Percentiles rank a stretch among this genome's conserved stretches.
phyloP scores from a whole-genome alignment of 345 rosid species.

The Ceriops tagal region DNA sequence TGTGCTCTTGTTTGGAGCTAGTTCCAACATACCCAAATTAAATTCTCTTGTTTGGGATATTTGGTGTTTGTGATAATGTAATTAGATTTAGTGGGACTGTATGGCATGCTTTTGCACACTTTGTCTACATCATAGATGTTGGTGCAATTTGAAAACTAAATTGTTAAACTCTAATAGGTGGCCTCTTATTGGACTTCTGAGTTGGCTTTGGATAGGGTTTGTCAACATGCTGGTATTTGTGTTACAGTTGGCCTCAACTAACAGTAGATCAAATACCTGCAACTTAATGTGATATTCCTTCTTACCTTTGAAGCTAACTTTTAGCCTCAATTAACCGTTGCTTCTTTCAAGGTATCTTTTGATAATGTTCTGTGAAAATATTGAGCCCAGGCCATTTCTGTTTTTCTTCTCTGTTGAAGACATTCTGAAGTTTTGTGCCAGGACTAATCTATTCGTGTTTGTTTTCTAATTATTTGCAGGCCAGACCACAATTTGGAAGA shows the following conservation, averaged over 20 bases:
- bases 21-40: neutral
- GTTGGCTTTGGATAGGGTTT: neutral
- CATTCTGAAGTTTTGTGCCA: neutral
- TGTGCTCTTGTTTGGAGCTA: neutral
- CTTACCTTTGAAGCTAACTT: no score
- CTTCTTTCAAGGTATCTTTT: neutral
- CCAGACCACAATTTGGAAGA: slow-evolving; percentile 90
- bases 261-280: neutral
- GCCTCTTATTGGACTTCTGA: slow-evolving; percentile 4
- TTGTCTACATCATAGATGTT: neutral
- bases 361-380: neutral
- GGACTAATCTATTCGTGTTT: neutral
- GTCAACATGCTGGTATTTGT: neutral
- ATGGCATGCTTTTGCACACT: neutral
- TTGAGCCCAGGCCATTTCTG: neutral
- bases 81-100: no score
- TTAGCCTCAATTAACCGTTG: neutral
- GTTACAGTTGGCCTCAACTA: neutral
- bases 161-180: neutral
- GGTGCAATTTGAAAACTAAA: neutral
- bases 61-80: no score
- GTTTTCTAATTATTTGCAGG: slow-evolving; percentile 38
- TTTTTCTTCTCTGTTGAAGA: neutral
- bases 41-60: no score
- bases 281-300: no score